Evolutionary conservation across 345 rosid species (phyloP), one percentile per base, ranked within the genome.

Genomic region (Erysimum cheiranthoides): DNA sequence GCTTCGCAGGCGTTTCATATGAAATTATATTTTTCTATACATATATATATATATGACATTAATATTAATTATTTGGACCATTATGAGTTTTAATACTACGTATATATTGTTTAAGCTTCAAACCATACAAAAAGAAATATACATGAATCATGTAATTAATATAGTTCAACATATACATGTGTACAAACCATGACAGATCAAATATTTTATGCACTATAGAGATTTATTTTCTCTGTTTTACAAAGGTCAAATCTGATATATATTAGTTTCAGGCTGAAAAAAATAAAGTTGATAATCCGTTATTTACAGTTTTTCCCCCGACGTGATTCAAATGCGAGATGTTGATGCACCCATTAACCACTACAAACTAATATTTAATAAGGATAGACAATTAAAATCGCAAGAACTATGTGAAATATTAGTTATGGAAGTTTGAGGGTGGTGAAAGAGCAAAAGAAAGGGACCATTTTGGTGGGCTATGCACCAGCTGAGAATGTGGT

Each of bases 381-480:
- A 36, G 68, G 49, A 13, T 17, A 61, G 28, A 53, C 25, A 36
- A 57, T 14, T 45, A 49, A 9, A 18, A 57, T 66, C 36, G 16
- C 35, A 46, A 38, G 14, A 74, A 6, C 45, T 39, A 40, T 35
- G 21, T 35, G 21, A 61, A 13, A 38, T 49, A 36, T 11, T 50
- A 25, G 68, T 60, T 17, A 52, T 51, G 63, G 39, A 61, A 68
- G 56, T 25, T 69, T 3, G 18, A 32, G n/a, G 34, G 46, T 68
- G 68, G 52, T 49, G 46, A 28, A 68, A 25, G 56, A 68, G 69
- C 30, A 68, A 52, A 66, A 60, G 34, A 21, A 59, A 42, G 46
- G 79, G 79, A 76, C 79, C 79, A 70, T 76, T 52, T 76, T 69
- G 63, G 70, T 69, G 58, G 32, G n/a, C n/a, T n/a, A 61, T 76